Evolutionary conservation across 148 eudicot genomes (phyloP).

Genomic region (Tetragonia tetragonoides): DNA sequence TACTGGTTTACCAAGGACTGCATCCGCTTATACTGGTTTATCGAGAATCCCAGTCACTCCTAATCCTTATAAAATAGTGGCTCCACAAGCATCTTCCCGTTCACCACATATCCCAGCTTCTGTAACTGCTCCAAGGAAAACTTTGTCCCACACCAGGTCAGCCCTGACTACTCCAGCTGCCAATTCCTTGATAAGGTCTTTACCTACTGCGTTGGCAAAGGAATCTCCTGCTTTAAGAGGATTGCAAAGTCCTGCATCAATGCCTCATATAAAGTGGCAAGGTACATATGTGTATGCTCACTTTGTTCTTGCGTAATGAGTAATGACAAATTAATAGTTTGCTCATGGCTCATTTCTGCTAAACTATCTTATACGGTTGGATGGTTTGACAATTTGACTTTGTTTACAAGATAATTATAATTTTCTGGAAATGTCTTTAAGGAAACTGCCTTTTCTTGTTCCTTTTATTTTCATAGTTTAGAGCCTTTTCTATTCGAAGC

Average conservation of each 20-base stretch:
- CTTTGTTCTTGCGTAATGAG: background rate
- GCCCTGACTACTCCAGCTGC: background rate
- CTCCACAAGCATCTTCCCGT: background rate
- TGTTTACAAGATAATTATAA: no score
- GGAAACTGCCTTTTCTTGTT: no score
- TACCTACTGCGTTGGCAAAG: slow-evolving; percentile 3
- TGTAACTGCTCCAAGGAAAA: background rate
- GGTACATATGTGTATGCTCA: slow-evolving; percentile 11
- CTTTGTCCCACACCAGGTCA: background rate
- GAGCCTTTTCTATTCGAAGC: no score
- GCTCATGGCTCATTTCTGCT: background rate
- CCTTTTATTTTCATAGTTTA: no score
- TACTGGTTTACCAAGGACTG: slow-evolving; percentile 1
- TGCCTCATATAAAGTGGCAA: slow-evolving; percentile 23
- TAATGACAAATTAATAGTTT: background rate
- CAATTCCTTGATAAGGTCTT: slow-evolving; percentile 1
- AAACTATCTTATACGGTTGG: background rate
- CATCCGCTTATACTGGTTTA: background rate
- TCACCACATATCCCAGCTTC: slow-evolving; percentile 3
- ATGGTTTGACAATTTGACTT: background rate
- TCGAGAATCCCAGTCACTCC: slow-evolving; percentile 4
- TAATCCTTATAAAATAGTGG: background rate
- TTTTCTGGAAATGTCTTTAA: background rate
- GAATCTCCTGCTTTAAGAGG: slow-evolving; percentile 9
- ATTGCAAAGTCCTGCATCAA: slow-evolving; percentile 8